A percentile compares a stretch with the other conserved stretches of the same genome.
phyloP scores from a whole-genome alignment of 2,329 filamentous ascomycete genomes.

The Cryphonectria japonica region DNA sequence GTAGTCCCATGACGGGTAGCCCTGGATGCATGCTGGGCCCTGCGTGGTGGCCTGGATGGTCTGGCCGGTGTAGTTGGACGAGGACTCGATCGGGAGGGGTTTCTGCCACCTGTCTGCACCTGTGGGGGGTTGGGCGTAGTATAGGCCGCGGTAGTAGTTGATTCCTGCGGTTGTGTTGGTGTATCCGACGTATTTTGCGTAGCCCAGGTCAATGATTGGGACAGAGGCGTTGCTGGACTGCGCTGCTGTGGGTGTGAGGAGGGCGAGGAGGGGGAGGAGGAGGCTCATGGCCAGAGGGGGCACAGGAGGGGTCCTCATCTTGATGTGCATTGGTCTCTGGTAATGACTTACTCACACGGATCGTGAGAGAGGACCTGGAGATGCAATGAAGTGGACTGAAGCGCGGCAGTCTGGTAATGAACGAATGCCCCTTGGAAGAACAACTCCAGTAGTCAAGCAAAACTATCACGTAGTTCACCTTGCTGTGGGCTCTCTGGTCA shows the following conservation, averaged over 20 bases:
- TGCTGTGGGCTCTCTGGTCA: neutral
- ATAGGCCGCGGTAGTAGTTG: conserved; percentile 21
- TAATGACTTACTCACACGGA: too few relatives aligned
- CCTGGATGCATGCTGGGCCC: conserved; percentile 13
- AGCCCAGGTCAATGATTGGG: conserved; percentile 19
- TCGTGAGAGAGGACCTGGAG: neutral
- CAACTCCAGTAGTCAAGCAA: too few relatives aligned
- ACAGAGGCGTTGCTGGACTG: conserved; percentile 7
- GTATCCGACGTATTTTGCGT: conserved; percentile 19
- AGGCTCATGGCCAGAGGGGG: neutral
- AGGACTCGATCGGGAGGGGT: conserved; percentile 16
- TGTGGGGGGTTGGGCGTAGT: conserved; percentile 7
- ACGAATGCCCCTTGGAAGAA: too few relatives aligned
- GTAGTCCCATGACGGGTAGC: neutral
- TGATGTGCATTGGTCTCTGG: neutral
- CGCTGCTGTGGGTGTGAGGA: neutral
- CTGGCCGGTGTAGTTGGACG: conserved; percentile 17
- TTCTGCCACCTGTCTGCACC: conserved; percentile 17
- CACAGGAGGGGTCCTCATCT: neutral
- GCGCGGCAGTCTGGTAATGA: neutral
- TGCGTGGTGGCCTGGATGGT: conserved; percentile 15
- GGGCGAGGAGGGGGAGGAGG: neutral
- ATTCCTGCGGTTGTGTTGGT: conserved; percentile 16
- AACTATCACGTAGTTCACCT: too few relatives aligned
- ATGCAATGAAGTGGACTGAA: neutral